phyloP scores from a whole-genome alignment of 352 stramenopile species.

The Phytophthora crassamura region DNA sequence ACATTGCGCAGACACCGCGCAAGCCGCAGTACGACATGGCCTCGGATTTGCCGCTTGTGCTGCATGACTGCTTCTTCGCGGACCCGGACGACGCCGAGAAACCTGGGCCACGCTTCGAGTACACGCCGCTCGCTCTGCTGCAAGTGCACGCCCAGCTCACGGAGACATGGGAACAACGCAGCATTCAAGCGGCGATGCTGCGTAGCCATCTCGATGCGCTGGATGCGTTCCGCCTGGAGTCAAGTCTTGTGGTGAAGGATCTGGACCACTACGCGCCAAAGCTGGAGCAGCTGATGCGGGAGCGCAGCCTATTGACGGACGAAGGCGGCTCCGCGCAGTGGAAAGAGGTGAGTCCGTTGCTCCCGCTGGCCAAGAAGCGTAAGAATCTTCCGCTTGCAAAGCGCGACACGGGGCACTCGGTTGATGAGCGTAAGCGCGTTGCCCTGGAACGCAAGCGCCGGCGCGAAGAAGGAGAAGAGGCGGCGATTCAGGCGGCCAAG shows the following conservation, averaged over 20 bases:
- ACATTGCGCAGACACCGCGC: conserved; percentile 89
- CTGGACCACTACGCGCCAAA: conserved; percentile 78
- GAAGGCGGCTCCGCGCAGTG: conserved; percentile 34
- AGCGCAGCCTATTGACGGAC: conserved; percentile 57
- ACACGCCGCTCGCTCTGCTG: conserved; percentile 78
- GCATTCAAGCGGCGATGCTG: conserved; percentile 75
- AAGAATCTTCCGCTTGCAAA: conserved; percentile 70
- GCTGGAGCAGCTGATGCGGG: conserved; percentile 78
- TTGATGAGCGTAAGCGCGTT: conserved; percentile 81
- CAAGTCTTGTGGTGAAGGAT: conserved; percentile 57
- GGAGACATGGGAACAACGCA: conserved; percentile 85
- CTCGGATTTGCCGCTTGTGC: conserved; percentile 94
- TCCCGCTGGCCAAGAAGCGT: conserved; percentile 58
- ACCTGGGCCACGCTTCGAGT: conserved; percentile 57
- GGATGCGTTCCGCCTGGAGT: conserved; percentile 51
- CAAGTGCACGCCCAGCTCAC: conserved; percentile 85
- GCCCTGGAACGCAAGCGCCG: conserved; percentile 79
- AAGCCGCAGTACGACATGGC: conserved; percentile 96
- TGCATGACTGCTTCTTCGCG: conserved; percentile 97
- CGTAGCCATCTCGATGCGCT: conserved; percentile 76
- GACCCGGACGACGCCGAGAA: conserved; percentile 39
- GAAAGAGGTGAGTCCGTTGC: conserved; percentile 65
- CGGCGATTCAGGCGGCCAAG: conserved; percentile 15
- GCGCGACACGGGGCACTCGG: conserved; percentile 78
- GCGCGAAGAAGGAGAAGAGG: conserved; percentile 39